Percentiles rank a stretch among this genome's conserved stretches.
Conservation (phyloP, 139 green algal genomes). For the Volvox reticuliferus region DNA sequence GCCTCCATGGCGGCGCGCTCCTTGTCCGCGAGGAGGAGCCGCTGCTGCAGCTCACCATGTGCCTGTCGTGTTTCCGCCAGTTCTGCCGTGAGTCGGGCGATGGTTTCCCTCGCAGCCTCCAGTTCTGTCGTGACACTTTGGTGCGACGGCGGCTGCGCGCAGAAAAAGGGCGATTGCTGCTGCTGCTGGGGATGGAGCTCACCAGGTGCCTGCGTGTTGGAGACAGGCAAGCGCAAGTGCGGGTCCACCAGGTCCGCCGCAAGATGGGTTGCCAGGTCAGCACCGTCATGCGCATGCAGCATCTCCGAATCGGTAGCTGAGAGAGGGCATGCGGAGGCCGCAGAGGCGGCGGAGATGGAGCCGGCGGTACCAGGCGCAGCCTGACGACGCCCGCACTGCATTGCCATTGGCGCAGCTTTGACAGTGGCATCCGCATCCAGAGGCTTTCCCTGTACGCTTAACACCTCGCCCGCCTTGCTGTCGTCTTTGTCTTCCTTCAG, state of each 20-base stretch:
- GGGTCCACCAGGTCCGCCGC: not conserved
- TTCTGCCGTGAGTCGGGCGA: not conserved
- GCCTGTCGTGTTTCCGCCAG: not conserved
- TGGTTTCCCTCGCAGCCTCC: not conserved
- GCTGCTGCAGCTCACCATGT: not conserved
- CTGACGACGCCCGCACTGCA: not conserved
- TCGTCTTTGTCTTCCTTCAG: not conserved
- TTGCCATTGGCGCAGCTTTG: not conserved
- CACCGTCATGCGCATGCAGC: slow-evolving; percentile 7
- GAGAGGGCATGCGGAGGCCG: not conserved
- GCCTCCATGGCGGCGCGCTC: not conserved
- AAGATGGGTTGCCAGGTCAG: not conserved
- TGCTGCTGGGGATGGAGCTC: not conserved
- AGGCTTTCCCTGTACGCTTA: not conserved
- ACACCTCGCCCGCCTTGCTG: not conserved
- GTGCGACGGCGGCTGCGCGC: not conserved
- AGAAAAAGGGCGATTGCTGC: not conserved
- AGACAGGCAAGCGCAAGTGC: not conserved
- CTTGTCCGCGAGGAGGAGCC: not conserved
- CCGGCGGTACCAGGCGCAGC: not conserved
- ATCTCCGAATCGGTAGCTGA: not conserved
- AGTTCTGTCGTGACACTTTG: not conserved
- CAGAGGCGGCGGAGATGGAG: not conserved
- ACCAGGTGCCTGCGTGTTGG: not conserved
- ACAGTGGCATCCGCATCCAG: not conserved